Conservation (phyloP, 2,329 filamentous ascomycete genomes). For the Beauveria bassiana region DNA sequence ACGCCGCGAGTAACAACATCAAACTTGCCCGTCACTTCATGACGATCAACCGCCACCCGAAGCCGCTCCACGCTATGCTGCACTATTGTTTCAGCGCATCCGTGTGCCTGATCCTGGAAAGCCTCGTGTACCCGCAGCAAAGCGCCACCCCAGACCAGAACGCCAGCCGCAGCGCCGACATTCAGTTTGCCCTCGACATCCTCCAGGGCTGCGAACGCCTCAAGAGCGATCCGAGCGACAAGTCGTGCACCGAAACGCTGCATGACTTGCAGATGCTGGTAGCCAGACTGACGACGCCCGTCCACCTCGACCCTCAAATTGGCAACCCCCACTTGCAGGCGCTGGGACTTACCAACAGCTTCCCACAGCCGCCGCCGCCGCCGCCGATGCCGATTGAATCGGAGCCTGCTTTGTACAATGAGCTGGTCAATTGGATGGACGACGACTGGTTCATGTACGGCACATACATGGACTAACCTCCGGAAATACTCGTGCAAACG, state of each 20-base stretch:
- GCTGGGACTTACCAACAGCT: constrained; percentile 8
- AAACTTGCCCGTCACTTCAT: constrained; percentile 34
- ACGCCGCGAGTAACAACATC: constrained; percentile 35
- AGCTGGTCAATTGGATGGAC: constrained; percentile 31
- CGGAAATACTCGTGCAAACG: neutral
- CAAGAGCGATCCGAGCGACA: constrained; percentile 30
- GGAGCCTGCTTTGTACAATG: constrained; percentile 26
- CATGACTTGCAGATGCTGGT: constrained; percentile 31
- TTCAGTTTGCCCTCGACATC: constrained; percentile 33
- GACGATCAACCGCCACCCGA: constrained; percentile 27
- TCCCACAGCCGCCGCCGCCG: constrained; percentile 13
- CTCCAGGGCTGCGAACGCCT: constrained; percentile 30
- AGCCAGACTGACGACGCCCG: constrained; percentile 23
- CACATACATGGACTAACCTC: constrained; percentile 16
- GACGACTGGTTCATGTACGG: constrained; percentile 27
- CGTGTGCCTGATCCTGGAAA: constrained; percentile 38
- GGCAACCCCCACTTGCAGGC: constrained; percentile 15
- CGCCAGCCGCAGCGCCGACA: constrained; percentile 23
- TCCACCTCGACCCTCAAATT: constrained; percentile 15
- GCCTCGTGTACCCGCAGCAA: constrained; percentile 30
- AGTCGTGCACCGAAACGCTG: constrained; percentile 31
- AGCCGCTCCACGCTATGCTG: constrained; percentile 36
- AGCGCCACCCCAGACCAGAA: constrained; percentile 12
- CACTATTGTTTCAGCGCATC: constrained; percentile 45
- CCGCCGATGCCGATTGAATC: constrained; percentile 23